phyloP scores from a whole-genome alignment of 441 rosid genomes.

The Geranium incanum region DNA sequence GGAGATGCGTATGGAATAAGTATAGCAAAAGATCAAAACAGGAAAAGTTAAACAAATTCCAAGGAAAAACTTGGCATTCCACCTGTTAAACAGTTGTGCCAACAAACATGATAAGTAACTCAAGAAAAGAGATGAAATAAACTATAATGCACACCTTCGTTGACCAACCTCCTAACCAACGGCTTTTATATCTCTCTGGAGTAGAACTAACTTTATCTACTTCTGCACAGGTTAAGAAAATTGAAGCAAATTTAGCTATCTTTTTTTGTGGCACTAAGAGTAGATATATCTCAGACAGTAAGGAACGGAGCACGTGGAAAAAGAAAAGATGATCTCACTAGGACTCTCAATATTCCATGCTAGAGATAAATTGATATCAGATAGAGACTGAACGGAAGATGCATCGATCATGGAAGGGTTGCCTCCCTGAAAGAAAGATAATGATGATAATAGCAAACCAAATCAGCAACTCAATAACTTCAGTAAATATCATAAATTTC shows the following conservation, averaged over 20 bases:
- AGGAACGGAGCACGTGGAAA: slow-evolving; percentile 11
- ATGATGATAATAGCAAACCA: slow-evolving; percentile 10
- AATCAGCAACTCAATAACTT: background rate
- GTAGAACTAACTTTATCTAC: slow-evolving; percentile 15
- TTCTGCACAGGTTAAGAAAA: slow-evolving; percentile 19
- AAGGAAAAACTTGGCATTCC: background rate
- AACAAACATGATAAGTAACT: background rate
- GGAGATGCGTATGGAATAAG: background rate
- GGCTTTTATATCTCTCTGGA: slow-evolving; percentile 30
- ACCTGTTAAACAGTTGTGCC: background rate
- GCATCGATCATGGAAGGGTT: slow-evolving; percentile 18
- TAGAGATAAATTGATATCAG: slow-evolving; percentile 21
- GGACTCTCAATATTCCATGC: slow-evolving; percentile 21
- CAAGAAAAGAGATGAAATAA: slow-evolving; percentile 10
- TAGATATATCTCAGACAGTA: slow-evolving; percentile 6
- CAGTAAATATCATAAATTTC: background rate
- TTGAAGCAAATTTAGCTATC: slow-evolving; percentile 1
- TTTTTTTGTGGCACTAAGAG: background rate
- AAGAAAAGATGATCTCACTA: slow-evolving; percentile 25
- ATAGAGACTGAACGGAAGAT: slow-evolving; percentile 26
- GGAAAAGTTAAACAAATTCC: background rate
- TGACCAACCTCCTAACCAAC: slow-evolving; percentile 44
- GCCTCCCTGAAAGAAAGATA: slow-evolving; percentile 21
- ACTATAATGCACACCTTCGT: slow-evolving; percentile 28
- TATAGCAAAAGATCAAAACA: background rate